Base-by-base conservation (phyloP, 2,329 filamentous ascomycete genomes). In the Aspergillus pseudotamarii region DNA sequence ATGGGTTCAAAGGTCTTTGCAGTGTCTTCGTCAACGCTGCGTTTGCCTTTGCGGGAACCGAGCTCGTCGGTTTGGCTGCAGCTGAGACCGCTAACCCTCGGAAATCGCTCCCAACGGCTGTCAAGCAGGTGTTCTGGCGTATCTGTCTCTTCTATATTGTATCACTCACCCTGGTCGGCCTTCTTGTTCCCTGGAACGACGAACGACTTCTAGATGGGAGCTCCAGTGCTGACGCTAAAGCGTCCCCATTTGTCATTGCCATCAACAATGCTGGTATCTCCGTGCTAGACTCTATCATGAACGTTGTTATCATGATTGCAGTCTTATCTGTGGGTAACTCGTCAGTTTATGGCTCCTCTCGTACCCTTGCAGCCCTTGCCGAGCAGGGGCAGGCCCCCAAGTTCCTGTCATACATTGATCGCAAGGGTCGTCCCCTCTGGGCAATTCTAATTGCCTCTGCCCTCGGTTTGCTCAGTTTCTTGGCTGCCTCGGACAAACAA, bases 61-160 rank as follows among this genome's bases (percentile, higher is more conserved):
- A 89, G 74, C 77, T 89, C 43, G 85, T 88, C 50, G 87, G 86
- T 72, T 77, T 88, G 51, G 85, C 85, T 28, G 85, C 86, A 45
- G 86, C 86, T 26, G 86, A 88, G 73, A 85, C 85, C 11, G 78
- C 78, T 23, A 85, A 88, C 66, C 86, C 86, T 41, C 78, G 81
- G 62, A 86, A 95, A 74, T 91, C 90, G 1, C 83, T 97, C 0
- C 94, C 94, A 0, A 93, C 89, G 0, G 94, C 94, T 14, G 88
- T 96, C 72, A 96, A 96, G 80, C 93, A 96, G 76, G 93, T 97
- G 26, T 97, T 97, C 78, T 97, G 94, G 93, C 90, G 94, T 72
- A 96, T 97, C 73, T 88, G 89, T 4, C 84, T 96, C 61, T 97
- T 97, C 81, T 97, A 97, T 80, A 85, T 97, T 57, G 88, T 96